Percentiles rank a stretch among this genome's conserved stretches.
phyloP scores from a whole-genome alignment of 495 filamentous ascomycete genomes.

The Cudoniella acicularis region DNA sequence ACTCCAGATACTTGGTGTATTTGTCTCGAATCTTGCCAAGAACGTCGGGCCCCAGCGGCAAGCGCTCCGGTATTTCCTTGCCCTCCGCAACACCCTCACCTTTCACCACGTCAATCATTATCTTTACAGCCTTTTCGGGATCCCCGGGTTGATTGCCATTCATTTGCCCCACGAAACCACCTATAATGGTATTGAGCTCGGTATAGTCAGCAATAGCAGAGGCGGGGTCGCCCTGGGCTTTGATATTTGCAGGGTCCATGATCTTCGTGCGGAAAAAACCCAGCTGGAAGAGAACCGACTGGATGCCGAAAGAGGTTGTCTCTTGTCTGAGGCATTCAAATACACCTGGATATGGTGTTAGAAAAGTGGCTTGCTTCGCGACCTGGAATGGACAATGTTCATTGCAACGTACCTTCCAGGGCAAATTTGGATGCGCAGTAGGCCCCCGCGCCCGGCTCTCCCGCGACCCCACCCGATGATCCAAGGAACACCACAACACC shows the following conservation, averaged over 20 bases:
- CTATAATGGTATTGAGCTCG: constrained; percentile 13
- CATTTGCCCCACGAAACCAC: constrained; percentile 18
- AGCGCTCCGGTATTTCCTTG: constrained; percentile 34
- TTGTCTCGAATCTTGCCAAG: constrained; percentile 31
- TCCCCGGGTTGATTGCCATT: constrained; percentile 41
- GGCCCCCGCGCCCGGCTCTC: constrained; percentile 34
- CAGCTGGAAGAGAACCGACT: constrained; percentile 39
- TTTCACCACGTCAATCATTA: constrained; percentile 44
- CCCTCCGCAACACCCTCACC: constrained; percentile 19
- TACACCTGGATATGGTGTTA: constrained; percentile 10
- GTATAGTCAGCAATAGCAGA: constrained; percentile 29
- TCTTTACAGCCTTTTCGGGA: constrained; percentile 39
- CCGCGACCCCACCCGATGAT: constrained; percentile 38
- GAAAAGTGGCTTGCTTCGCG: neutral
- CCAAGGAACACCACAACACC: constrained; percentile 39
- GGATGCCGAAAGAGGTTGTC: constrained; percentile 40
- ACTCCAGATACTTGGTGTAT: constrained; percentile 27
- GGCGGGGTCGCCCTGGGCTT: neutral
- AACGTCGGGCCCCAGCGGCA: constrained; percentile 43
- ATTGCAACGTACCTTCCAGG: constrained; percentile 44
- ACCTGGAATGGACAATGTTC: neutral
- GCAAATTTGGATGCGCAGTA: constrained; percentile 53
- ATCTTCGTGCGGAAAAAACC: constrained; percentile 47
- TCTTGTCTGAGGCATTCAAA: constrained; percentile 44
- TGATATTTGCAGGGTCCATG: constrained; percentile 25